Evolutionary conservation across 2,329 filamentous ascomycete species (phyloP).

Genomic region (Chaetothyriales sp.): DNA sequence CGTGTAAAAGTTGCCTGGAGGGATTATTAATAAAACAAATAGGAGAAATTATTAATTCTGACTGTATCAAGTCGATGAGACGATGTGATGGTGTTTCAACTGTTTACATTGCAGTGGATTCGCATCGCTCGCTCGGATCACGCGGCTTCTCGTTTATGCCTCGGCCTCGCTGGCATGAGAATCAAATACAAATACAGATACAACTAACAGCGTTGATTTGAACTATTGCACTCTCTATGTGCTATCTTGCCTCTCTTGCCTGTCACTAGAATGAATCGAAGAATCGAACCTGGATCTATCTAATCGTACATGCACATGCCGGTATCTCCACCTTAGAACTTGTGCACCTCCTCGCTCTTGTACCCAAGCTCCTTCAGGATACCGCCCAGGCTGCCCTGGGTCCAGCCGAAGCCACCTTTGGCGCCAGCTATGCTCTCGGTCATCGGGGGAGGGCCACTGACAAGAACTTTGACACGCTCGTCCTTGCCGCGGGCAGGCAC

Average conservation of each 20-base stretch:
- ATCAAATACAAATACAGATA: too few relatives aligned
- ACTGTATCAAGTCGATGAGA: too few relatives aligned
- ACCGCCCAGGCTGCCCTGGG: slow-evolving; percentile 28
- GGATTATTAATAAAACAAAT: neutral
- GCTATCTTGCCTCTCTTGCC: too few relatives aligned
- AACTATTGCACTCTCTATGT: too few relatives aligned
- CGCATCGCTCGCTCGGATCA: too few relatives aligned
- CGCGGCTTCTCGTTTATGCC: too few relatives aligned
- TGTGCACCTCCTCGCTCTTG: slow-evolving; percentile 41
- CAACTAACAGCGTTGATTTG: too few relatives aligned
- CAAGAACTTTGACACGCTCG: slow-evolving; percentile 41
- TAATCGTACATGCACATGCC: neutral
- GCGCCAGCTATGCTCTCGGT: slow-evolving; percentile 41
- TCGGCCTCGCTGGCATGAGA: too few relatives aligned
- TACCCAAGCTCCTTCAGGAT: slow-evolving; percentile 45
- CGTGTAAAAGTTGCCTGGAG: neutral
- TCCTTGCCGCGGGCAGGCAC: slow-evolving; percentile 23
- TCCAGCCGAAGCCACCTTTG: slow-evolving; percentile 21
- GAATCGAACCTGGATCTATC: neutral
- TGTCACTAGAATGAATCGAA: too few relatives aligned
- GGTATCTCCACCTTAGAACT: slow-evolving; percentile 32
- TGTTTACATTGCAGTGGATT: too few relatives aligned
- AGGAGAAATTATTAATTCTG: too few relatives aligned
- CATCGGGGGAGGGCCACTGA: slow-evolving; percentile 56
- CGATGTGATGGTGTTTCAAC: neutral